phyloP scores from a whole-genome alignment of 1,284 basidiomycete genomes.

The Moesziomyces sp. region DNA sequence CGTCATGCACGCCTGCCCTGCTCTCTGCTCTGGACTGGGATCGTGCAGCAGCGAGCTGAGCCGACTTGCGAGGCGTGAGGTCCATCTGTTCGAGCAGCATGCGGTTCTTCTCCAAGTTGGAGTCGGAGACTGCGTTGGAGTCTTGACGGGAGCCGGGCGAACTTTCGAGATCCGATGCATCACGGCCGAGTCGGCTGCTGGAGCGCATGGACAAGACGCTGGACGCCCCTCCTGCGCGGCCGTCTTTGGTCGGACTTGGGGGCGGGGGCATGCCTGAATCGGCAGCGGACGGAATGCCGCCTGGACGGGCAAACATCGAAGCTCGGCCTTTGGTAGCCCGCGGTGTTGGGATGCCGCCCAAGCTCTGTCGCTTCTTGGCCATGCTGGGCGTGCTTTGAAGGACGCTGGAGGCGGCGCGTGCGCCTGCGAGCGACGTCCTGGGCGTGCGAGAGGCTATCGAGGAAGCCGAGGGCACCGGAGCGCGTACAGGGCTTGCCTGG shows the following conservation, averaged over 20 bases:
- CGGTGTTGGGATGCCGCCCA: slow-evolving; percentile 44
- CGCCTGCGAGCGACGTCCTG: slow-evolving; percentile 29
- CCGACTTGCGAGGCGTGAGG: slow-evolving; percentile 46
- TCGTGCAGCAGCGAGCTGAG: slow-evolving; percentile 31
- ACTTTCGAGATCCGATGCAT: slow-evolving; percentile 17
- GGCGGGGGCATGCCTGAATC: slow-evolving; percentile 51
- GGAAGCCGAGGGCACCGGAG: slow-evolving; percentile 9
- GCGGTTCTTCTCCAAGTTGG: slow-evolving; percentile 70
- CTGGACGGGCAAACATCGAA: slow-evolving; percentile 49
- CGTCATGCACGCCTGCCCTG: slow-evolving; percentile 22
- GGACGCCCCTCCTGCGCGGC: slow-evolving; percentile 18
- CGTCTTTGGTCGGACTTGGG: slow-evolving; percentile 45
- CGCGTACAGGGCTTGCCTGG: slow-evolving; percentile 28
- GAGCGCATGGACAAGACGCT: slow-evolving; percentile 44
- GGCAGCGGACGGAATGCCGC: slow-evolving; percentile 15
- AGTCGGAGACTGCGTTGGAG: slow-evolving; percentile 9
- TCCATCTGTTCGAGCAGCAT: slow-evolving; percentile 61
- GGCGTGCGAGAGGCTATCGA: slow-evolving; percentile 33
- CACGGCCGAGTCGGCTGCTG: slow-evolving; percentile 35
- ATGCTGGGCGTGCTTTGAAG: slow-evolving; percentile 25
- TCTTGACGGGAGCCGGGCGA: slow-evolving; percentile 27
- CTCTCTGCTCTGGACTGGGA: slow-evolving; percentile 43
- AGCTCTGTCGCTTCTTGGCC: slow-evolving; percentile 44
- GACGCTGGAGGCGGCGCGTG: slow-evolving; percentile 20
- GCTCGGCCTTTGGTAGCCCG: slow-evolving; percentile 47